Conservation (phyloP, 106 monocot genomes). For the Gastrodia elata region DNA sequence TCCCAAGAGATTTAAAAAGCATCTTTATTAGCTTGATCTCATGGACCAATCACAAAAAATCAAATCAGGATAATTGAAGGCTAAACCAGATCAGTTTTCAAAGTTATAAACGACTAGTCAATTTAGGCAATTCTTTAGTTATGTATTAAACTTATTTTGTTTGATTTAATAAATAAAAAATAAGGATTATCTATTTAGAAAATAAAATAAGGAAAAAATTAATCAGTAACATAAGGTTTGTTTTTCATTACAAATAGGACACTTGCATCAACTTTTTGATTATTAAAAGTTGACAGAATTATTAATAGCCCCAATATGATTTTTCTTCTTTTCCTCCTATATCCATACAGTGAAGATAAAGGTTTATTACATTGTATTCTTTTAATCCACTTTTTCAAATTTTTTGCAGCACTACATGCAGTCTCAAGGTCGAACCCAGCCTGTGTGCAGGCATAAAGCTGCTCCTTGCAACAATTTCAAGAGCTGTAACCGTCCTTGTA, state of each 20-base stretch:
- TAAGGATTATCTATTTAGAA: neutral
- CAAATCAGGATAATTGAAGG: no score
- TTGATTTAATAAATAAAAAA: neutral
- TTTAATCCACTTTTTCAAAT: neutral
- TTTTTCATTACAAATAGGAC: neutral
- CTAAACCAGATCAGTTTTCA: neutral
- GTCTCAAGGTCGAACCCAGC: neutral
- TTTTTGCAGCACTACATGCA: neutral
- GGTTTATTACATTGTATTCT: neutral
- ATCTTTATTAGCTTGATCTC: no score
- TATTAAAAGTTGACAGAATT: neutral
- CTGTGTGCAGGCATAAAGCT: neutral
- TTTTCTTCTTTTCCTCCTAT: neutral
- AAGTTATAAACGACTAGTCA: neutral
- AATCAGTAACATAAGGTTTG: neutral
- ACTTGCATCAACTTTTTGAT: neutral
- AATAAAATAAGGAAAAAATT: neutral
- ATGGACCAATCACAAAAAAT: neutral
- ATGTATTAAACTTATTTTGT: neutral
- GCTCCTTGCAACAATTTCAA: neutral
- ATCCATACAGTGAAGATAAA: neutral
- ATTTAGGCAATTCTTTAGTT: neutral
- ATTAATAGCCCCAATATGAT: neutral
- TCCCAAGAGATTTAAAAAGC: no score
- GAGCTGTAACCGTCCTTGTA: neutral